Base-by-base conservation (phyloP, 495 filamentous ascomycete species). In the Penicillium cinerascens region DNA sequence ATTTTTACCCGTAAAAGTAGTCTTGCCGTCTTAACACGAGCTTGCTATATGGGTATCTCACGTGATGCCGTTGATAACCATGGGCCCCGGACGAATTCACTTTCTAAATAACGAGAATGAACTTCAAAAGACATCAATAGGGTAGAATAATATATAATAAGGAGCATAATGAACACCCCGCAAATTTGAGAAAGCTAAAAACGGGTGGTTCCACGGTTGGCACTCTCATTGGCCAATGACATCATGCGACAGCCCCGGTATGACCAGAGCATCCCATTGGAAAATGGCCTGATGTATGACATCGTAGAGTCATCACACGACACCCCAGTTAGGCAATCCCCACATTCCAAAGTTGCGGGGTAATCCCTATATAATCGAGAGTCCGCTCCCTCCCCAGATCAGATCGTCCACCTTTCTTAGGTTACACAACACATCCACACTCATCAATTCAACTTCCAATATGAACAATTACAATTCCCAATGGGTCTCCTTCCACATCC, bases 401-500 rank as follows among this genome's bases (percentile, higher is more conserved):
- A 4, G 21, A 13, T 40, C 38, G 17, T 22, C 17, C 20, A 18
- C 29, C 37, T 42, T 17, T 38, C 33, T 6, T 26, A 18, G 15
- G 21, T 33, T 33, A 33, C 29, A 26, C 13, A 5, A 53, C 29
- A 51, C 29, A 7, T 54, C 39, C 36, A 67, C 40, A 45, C n/a
- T 47, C 36, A 15, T 9, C 18, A 33, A 10, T 20, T 13, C 22
- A 15, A 39, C 27, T 33, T 25, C 39, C 13, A 33, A 41, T 2
- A 10, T 50, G 38, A 54, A 60, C 48, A 67, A 64, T 41, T 59
- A 71, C 56, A 60, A 61, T 25, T 62, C 67, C n/a, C 59, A 66
- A 49, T 73, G 70, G 70, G 64, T 73, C 42, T 56, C 56, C 21
- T 66, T 73, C 56, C 70, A 73, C 48, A 73, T 73, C 43, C 64